A percentile compares a stretch with the other conserved stretches of the same genome.
These are phyloP conservation scores for Trichoderma cornu-damae DNA, from an alignment of 2,329 filamentous ascomycete species.

Conservation along the genomic window DNA sequence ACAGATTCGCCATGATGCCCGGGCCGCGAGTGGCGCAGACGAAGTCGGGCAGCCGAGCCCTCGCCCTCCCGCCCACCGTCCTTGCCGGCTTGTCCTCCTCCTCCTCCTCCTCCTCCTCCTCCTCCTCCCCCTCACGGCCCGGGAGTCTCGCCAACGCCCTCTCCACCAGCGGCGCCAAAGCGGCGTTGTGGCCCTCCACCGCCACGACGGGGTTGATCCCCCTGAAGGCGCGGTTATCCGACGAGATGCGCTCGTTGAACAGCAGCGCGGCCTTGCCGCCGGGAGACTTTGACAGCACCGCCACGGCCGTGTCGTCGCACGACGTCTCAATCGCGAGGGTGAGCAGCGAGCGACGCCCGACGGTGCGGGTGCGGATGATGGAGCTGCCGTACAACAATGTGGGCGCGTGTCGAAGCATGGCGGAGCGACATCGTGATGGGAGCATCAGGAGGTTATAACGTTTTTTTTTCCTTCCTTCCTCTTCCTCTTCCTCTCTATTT, in stretches of 20 bases:
- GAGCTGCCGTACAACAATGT: neutral
- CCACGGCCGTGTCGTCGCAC: slow-evolving; percentile 90
- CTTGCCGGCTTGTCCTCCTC: no score
- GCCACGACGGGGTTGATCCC: slow-evolving; percentile 78
- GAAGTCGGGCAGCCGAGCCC: slow-evolving; percentile 67
- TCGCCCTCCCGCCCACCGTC: slow-evolving; percentile 18
- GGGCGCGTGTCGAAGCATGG: neutral
- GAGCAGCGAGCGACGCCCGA: slow-evolving; percentile 35
- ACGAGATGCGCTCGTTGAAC: slow-evolving; percentile 77
- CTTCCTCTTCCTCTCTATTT: neutral
- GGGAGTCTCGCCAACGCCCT: slow-evolving; percentile 56
- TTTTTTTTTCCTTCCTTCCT: neutral
- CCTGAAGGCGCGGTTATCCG: slow-evolving; percentile 66
- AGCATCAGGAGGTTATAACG: neutral
- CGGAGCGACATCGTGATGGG: neutral
- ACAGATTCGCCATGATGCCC: slow-evolving; percentile 76
- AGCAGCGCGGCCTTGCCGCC: slow-evolving; percentile 52
- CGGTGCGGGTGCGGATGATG: neutral
- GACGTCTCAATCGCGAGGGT: slow-evolving; percentile 76
- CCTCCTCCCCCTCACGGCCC: slow-evolving; percentile 16
- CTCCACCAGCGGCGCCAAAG: slow-evolving; percentile 62
- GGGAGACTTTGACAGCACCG: slow-evolving; percentile 62
- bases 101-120: slow-evolving; percentile 20
- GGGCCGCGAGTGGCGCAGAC: slow-evolving; percentile 87
- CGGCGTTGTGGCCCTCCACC: slow-evolving; percentile 67